Percentiles rank a stretch among this genome's conserved stretches.
These are phyloP conservation scores for Ogataea allantospora DNA, from an alignment of 805 yeast species.

Conservation along the genomic window DNA sequence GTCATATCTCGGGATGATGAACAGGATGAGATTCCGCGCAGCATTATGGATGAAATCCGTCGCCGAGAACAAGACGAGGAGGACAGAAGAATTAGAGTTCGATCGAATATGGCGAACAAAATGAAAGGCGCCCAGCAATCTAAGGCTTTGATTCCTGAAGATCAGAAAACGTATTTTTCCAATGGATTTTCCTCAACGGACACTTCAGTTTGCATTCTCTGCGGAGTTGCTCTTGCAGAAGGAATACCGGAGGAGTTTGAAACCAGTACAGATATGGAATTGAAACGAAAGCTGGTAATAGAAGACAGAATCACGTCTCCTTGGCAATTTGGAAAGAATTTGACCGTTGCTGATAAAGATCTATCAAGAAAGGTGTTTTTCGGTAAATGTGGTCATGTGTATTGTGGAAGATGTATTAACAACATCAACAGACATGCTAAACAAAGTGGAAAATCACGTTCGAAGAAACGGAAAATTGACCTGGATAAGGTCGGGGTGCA, in stretches of 20 bases:
- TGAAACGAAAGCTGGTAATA: constrained; percentile 30
- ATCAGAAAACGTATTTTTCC: constrained; percentile 15
- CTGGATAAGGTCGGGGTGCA: constrained; percentile 17
- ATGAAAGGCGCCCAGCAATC: constrained; percentile 17
- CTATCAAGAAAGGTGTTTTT: constrained; percentile 65
- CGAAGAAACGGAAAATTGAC: constrained; percentile 24
- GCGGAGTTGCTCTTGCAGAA: constrained; percentile 70
- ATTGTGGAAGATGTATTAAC: constrained; percentile 81
- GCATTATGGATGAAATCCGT: constrained; percentile 30
- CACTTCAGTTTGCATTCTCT: constrained; percentile 56
- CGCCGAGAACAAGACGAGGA: constrained; percentile 31
- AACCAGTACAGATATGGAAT: constrained; percentile 18
- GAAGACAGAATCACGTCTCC: constrained; percentile 49
- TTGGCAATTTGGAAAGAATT: constrained; percentile 51
- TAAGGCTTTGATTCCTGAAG: constrained; percentile 16
- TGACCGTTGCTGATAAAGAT: constrained; percentile 55
- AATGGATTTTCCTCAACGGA: constrained; percentile 35
- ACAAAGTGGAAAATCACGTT: constrained; percentile 17
- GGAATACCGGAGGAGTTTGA: constrained; percentile 61
- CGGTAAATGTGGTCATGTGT: constrained; percentile 78
- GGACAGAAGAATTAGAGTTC: constrained; percentile 22
- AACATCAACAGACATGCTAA: constrained; percentile 46
- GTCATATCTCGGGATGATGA: constrained; percentile 3
- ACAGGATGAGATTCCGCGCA: constrained; percentile 26
- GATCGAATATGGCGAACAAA: constrained; percentile 24